Evolutionary conservation across 169 alveolate genomes (phyloP).

Genomic region (Eimeria brunetti): DNA sequence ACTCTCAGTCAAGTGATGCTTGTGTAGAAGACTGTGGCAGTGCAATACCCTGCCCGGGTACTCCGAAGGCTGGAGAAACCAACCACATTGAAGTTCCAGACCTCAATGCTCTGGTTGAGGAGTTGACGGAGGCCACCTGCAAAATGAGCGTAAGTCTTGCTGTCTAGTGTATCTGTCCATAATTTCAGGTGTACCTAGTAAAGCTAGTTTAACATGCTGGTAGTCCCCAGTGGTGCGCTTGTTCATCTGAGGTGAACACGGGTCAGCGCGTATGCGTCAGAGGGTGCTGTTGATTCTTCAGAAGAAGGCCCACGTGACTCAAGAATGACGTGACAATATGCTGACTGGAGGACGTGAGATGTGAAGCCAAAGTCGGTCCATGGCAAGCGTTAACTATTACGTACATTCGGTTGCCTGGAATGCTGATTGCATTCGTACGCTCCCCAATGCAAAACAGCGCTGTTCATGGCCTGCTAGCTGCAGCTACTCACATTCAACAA

Average conservation of each 20-base stretch:
- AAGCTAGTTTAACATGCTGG: neutral
- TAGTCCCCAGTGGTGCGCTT: neutral
- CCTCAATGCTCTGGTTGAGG: neutral
- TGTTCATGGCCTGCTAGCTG: neutral
- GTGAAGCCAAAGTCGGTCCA: neutral
- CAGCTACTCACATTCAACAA: neutral
- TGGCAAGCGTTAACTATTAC: neutral
- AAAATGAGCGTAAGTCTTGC: neutral
- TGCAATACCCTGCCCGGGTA: neutral
- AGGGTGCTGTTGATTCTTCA: neutral
- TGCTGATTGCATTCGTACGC: neutral
- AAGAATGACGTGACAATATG: neutral
- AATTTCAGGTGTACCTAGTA: neutral
- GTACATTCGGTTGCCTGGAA: neutral
- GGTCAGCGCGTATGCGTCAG: neutral
- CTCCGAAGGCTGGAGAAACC: neutral
- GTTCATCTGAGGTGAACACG: neutral
- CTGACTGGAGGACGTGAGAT: neutral
- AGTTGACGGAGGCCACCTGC: slow-evolving; percentile 5
- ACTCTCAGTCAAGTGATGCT: neutral
- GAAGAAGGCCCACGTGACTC: neutral
- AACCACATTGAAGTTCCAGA: neutral
- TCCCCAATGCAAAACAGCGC: neutral
- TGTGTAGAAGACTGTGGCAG: slow-evolving; percentile 22
- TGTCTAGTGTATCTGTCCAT: neutral